A percentile compares a stretch with the other conserved stretches of the same genome.
phyloP scores from a whole-genome alignment of 208 protist species.

The Acanthamoeba culbertsoni region DNA sequence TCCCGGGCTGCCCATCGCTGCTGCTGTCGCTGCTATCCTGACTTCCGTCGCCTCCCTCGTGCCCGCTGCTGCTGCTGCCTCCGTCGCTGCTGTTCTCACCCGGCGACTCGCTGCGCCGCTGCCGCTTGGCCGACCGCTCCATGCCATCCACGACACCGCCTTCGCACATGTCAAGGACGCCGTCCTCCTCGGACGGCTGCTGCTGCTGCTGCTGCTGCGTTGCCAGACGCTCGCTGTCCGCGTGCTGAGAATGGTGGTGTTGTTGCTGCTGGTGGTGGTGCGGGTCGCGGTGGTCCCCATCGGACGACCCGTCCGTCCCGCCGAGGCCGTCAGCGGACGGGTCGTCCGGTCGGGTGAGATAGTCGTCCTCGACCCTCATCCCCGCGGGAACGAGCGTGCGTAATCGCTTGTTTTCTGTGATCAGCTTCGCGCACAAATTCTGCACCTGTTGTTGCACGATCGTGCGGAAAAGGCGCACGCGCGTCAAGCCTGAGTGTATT shows the following conservation, averaged over 20 bases:
- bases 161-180: background rate
- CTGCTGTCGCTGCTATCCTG: background rate
- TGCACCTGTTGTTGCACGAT: background rate
- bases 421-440: constrained; percentile 49
- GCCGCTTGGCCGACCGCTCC: background rate
- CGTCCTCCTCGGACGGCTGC: background rate
- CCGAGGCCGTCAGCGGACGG: background rate
- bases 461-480: background rate
- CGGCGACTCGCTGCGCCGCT: background rate
- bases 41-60: background rate
- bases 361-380: constrained; percentile 9
- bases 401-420: constrained; percentile 37
- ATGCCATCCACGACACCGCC: background rate
- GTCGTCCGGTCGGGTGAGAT: background rate
- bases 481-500: background rate
- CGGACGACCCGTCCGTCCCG: too few species aligned
- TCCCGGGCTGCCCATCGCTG: too few species aligned
- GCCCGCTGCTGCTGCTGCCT: background rate
- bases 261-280: background rate
- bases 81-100: background rate
- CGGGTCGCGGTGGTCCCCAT: background rate
- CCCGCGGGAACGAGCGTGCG: background rate
- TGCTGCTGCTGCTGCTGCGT: background rate
- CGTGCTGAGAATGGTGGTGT: background rate
- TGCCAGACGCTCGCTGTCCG: background rate